A percentile compares a stretch with the other conserved stretches of the same genome.
These are phyloP conservation scores for Bodo saltans DNA, from an alignment of 78 protist genomes.

Conservation along the genomic window DNA sequence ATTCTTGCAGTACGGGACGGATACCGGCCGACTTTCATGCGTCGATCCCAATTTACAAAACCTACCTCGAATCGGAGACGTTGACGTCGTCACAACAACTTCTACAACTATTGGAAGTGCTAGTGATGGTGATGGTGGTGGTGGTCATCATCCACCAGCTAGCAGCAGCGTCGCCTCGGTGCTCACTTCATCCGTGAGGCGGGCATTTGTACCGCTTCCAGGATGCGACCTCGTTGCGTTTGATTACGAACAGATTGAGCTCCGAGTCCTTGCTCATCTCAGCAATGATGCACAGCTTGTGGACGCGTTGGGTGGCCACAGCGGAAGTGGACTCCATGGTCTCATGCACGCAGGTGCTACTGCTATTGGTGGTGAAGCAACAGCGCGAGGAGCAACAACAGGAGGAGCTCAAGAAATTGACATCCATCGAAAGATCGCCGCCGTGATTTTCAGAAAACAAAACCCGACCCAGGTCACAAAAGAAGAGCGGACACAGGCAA, in stretches of 20 bases:
- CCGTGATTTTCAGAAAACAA: background rate
- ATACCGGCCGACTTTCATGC: conserved; percentile 17
- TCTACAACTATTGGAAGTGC: too few relatives aligned
- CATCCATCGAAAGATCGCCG: conserved; percentile 1
- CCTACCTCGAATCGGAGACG: background rate
- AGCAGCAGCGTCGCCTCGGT: too few relatives aligned
- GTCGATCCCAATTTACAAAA: conserved; percentile 18
- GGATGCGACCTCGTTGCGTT: conserved; percentile 3
- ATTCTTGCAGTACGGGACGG: conserved; percentile 6
- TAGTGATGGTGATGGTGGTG: too few relatives aligned
- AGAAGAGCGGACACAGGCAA: background rate
- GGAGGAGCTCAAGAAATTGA: background rate
- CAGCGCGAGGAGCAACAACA: too few relatives aligned
- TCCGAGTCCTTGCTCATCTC: conserved; percentile 25
- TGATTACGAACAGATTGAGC: conserved; percentile 23
- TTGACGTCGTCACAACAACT: background rate
- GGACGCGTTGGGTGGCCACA: background rate
- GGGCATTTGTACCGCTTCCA: background rate
- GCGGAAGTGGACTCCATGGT: too few relatives aligned
- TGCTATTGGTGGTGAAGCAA: too few relatives aligned
- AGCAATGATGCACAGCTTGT: background rate
- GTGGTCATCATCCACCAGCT: too few relatives aligned
- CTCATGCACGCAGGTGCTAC: too few relatives aligned
- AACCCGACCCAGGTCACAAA: background rate
- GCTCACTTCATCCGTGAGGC: too few relatives aligned